phyloP scores from a whole-genome alignment of 2,329 filamentous ascomycete species.

The Aspergillus sp. region DNA sequence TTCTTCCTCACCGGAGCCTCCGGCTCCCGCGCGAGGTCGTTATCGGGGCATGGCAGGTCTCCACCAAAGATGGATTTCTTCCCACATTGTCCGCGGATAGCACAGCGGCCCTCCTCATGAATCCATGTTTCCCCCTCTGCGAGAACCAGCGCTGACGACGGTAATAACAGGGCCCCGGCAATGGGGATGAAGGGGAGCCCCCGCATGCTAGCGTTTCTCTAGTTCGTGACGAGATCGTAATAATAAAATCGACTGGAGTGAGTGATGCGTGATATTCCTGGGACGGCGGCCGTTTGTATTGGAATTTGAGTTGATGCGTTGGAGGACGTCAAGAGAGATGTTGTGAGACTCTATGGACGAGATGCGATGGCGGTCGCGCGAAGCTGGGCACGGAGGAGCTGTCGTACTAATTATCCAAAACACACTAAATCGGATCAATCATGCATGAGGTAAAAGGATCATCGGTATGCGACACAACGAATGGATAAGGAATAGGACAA shows the following conservation, averaged over 20 bases:
- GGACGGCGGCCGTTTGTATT: neutral
- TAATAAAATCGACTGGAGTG: neutral
- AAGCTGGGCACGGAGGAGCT: neutral
- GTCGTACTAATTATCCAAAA: neutral
- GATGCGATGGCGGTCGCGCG: neutral
- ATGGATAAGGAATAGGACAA: too few relatives aligned
- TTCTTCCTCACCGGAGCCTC: slow-evolving; percentile 63
- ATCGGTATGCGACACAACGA: neutral
- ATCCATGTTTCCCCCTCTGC: slow-evolving; percentile 40
- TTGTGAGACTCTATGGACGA: neutral
- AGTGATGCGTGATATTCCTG: neutral
- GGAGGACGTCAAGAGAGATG: neutral
- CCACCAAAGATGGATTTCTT: slow-evolving; percentile 84
- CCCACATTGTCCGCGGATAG: slow-evolving; percentile 84
- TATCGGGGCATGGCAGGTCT: slow-evolving; percentile 86
- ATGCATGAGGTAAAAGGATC: neutral
- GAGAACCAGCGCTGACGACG: slow-evolving; percentile 14
- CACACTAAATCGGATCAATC: neutral
- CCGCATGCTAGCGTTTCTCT: slow-evolving; percentile 21
- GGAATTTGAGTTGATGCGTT: too few relatives aligned
- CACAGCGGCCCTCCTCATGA: slow-evolving; percentile 81
- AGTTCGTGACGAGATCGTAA: neutral
- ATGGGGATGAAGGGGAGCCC: slow-evolving; percentile 19
- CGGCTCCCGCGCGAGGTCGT: slow-evolving; percentile 69
- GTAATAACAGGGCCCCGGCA: slow-evolving; percentile 18